Base-by-base conservation (phyloP, 1,284 basidiomycete species). In the Ustilago hordei region DNA sequence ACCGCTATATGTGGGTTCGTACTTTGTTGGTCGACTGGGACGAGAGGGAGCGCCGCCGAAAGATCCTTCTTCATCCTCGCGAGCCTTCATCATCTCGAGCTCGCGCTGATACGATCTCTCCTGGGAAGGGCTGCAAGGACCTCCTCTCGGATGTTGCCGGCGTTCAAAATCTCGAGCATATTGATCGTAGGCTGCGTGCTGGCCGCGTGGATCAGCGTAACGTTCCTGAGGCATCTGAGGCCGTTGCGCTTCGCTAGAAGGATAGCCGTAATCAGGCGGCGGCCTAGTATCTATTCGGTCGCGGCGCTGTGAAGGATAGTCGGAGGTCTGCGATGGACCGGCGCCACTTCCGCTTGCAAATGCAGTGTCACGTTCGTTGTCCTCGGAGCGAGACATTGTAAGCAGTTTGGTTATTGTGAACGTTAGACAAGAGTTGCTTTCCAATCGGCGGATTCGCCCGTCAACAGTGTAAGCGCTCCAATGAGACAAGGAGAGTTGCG, bases 51-150 rank as follows among this genome's bases (percentile, higher is more conserved):
- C 32, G 19, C 47, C 54, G 8, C 61, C 68, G n/a, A 68, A 56
- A 31, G 32, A 15, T 31, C 64, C 60, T 52, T 75, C 64, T 19
- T 68, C 64, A 17, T 75, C 64, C 48, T 71, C 73, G n/a, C 68
- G 68, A 13, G 73, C 64, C 58, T 68, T 70, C 73, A 75, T 75
- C 64, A 67, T 58, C 28, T 75, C 73, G 60, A 75, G 62, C 59
- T 75, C 73, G 68, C 59, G 60, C 35, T 71, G 73, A 36, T 71
- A 75, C 36, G 55, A 47, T 19, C 65, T 52, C 41, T 71, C 73
- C 8, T 70, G 64, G 19, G 60, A 45, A 13, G 68, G 19, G 31
- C 38, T 75, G 15, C 19, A 52, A 4, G 23, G 19, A 15, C n/a
- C 39, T 11, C 19, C 48, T 32, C 70, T 56, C 4, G 38, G 19